Conservation (phyloP, 2,329 filamentous ascomycete species). For the Botrytis squamosa region DNA sequence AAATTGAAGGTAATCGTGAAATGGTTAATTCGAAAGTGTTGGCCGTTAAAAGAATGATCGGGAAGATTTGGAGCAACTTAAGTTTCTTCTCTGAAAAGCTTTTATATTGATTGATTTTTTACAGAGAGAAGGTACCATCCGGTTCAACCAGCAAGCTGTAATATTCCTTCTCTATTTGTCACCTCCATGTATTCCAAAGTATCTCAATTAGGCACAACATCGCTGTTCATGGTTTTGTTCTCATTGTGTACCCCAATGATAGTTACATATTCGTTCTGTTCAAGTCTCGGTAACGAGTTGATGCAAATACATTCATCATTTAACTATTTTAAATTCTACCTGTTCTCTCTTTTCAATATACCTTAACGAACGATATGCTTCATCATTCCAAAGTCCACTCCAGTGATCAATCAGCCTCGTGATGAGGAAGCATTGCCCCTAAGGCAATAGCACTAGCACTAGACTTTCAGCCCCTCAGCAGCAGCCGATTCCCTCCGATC, state of each 20-base stretch:
- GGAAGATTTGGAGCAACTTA: no score
- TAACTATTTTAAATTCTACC: background rate
- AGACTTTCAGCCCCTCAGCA: background rate
- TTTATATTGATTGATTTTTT: background rate
- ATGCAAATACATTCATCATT: background rate
- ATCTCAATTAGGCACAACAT: background rate
- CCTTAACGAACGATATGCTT: background rate
- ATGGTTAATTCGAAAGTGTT: no score
- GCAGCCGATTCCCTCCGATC: background rate
- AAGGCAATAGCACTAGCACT: background rate
- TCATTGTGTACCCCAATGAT: background rate
- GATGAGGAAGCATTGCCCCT: background rate
- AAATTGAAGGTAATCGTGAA: background rate
- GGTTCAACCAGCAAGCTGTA: background rate
- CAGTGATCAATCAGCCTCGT: background rate
- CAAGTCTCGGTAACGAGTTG: background rate
- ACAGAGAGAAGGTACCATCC: background rate
- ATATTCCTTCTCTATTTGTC: background rate
- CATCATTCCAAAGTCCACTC: background rate
- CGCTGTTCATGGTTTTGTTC: background rate
- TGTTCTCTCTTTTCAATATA: no score
- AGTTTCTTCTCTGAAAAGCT: background rate
- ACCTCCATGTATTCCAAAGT: background rate
- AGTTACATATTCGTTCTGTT: background rate
- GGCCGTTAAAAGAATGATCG: background rate